Conservation (phyloP, 768 basidiomycete species). For the Terana coerulea region DNA sequence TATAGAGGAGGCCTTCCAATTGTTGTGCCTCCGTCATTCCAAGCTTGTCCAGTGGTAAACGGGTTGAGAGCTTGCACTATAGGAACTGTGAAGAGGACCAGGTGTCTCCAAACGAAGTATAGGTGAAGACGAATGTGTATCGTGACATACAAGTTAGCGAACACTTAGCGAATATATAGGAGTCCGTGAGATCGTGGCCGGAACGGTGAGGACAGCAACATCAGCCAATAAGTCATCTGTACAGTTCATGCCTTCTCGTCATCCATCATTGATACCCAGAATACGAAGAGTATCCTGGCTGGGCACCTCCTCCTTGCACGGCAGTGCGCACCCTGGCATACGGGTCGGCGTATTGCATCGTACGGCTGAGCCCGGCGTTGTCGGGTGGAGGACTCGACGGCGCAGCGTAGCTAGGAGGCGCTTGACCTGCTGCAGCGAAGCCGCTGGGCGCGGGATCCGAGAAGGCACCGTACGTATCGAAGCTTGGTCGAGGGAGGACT, state of each 20-base stretch:
- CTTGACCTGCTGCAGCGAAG: conserved; percentile 42
- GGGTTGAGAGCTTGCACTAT: no score
- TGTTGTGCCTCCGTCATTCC: no score
- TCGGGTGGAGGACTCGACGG: conserved; percentile 27
- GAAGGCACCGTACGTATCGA: conserved; percentile 90
- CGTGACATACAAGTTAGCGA: neutral
- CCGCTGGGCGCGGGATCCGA: conserved; percentile 82
- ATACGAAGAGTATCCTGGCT: neutral
- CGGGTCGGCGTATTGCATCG: conserved; percentile 90
- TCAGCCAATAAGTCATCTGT: neutral
- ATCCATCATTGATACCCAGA: neutral
- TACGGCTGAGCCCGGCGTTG: conserved; percentile 68
- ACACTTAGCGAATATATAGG: conserved; percentile 7
- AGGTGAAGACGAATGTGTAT: neutral
- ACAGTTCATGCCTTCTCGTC: neutral
- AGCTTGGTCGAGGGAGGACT: conserved; percentile 42
- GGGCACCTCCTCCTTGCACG: no score
- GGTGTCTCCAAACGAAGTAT: no score
- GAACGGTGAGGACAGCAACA: neutral
- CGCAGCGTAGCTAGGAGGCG: conserved; percentile 34
- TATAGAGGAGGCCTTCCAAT: no score
- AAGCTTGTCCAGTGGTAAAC: no score
- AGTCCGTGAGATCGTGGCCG: neutral
- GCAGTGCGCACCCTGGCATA: conserved; percentile 75
- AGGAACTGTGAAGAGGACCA: no score